Evolutionary conservation across 2,329 filamentous ascomycete genomes (phyloP).

Genomic region (Periconia digitata): DNA sequence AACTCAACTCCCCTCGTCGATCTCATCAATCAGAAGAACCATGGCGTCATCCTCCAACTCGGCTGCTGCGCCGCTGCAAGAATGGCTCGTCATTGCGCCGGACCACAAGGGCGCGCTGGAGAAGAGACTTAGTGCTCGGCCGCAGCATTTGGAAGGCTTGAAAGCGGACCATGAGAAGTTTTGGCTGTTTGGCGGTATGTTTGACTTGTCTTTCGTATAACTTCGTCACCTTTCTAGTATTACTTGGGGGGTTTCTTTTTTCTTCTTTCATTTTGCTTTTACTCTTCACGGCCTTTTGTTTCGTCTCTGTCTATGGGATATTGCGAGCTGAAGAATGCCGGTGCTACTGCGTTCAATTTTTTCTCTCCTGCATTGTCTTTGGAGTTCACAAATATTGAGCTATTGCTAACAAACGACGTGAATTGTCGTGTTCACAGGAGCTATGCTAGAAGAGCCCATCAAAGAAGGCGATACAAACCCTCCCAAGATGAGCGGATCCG

Average conservation of each 20-base stretch:
- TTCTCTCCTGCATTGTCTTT: too few species aligned
- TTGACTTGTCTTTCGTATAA: neutral
- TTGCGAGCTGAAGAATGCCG: too few species aligned
- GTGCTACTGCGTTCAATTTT: too few species aligned
- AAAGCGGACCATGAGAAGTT: constrained; percentile 29
- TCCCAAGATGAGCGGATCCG: constrained; percentile 73
- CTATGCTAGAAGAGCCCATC: constrained; percentile 45
- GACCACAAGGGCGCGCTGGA: constrained; percentile 47
- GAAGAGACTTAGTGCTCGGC: constrained; percentile 47
- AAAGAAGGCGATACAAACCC: constrained; percentile 59
- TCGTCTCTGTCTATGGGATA: too few species aligned
- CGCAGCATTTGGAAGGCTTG: constrained; percentile 36
- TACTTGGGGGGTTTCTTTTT: too few species aligned
- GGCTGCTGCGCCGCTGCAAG: constrained; percentile 29
- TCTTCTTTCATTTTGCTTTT: too few species aligned
- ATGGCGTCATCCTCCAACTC: constrained; percentile 24
- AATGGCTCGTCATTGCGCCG: constrained; percentile 56
- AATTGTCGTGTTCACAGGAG: too few species aligned
- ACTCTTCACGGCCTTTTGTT: too few species aligned
- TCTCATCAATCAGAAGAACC: constrained; percentile 4
- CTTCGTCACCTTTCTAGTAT: neutral
- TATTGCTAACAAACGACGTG: too few species aligned
- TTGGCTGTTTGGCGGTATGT: constrained; percentile 41
- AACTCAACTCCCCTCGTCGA: neutral
- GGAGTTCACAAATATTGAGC: too few species aligned